Base-by-base conservation (phyloP, 2,329 filamentous ascomycete species). In the Apiospora marii region DNA sequence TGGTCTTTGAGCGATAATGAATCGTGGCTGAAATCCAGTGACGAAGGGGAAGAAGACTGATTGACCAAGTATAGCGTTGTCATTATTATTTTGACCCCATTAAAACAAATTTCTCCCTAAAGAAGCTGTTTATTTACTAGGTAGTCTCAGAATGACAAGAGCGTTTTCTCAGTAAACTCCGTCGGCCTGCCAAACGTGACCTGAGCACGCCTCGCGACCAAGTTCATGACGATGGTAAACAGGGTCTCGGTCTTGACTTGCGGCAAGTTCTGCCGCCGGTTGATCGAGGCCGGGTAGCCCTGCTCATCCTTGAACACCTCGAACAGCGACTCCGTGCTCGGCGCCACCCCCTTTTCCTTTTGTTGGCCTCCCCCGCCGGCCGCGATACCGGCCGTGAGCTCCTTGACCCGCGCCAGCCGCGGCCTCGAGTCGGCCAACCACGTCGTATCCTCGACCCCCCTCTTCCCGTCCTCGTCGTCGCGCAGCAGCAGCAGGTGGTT, bases 401-500 rank as follows among this genome's bases (percentile, higher is more conserved):
- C 75, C 6, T 71, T 75, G 27, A 81, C 73, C 14, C 80, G 75
- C 6, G 69, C 72, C 22, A 80, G 71, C 10, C 81, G 76, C 10
- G 22, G 64, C 0, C 74, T 75, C 1, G 81, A 82, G 71, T 82
- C 80, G 1, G 72, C 71, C 30, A 82, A 73, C 80, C 80, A 82
- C 10, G 74, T 67, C 6, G 75, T 74, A 72, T 82, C 81, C 14
- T 80, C 76, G 24, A 80, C 77, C 24, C 76, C 80, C 1, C 73
- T 67, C 24, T 79, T 77, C 16, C 79, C 76, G 13, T 14, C 30
- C 10, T 24, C 34, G 4, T 41, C 58, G 19, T 19, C 34, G 19
- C 13, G 8, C 3, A 64, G 22, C 7, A 81, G 76, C 3, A 82
- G n/a, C 37, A 86, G 81, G 68, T 87, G 85, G 64, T 87, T 87